Conservation (phyloP, 768 basidiomycete genomes). For the Dioszegia hungarica region DNA sequence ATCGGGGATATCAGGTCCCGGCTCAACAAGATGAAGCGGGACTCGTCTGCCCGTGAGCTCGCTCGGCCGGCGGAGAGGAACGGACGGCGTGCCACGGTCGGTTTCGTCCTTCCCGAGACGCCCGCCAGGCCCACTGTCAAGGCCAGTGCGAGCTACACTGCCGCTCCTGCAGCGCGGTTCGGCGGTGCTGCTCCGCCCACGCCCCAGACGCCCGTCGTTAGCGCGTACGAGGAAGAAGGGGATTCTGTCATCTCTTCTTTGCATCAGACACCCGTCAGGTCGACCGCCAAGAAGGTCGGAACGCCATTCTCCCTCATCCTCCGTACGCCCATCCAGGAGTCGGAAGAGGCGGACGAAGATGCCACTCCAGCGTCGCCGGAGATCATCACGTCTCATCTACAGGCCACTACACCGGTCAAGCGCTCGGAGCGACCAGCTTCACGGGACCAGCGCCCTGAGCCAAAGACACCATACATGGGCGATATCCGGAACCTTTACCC, state of each 20-base stretch:
- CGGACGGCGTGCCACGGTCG: constrained; percentile 36
- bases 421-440: not conserved
- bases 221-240: not conserved
- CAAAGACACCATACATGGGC: constrained; percentile 33
- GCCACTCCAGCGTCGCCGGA: not conserved
- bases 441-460: not conserved
- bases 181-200: not conserved
- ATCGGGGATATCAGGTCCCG: constrained; percentile 24
- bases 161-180: constrained; percentile 1
- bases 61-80: not conserved
- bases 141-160: constrained; percentile 15
- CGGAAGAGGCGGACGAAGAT: not conserved
- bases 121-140: constrained; percentile 13
- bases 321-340: constrained; percentile 3
- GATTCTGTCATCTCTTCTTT: not conserved
- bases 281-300: not conserved
- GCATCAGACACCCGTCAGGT: not conserved
- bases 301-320: not conserved
- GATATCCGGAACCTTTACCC: constrained; percentile 28
- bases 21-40: constrained; percentile 26
- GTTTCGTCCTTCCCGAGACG: constrained; percentile 32
- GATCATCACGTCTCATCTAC: not conserved
- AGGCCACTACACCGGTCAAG: not conserved
- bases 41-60: constrained; percentile 13
- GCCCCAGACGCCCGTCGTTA: constrained; percentile 2